Evolutionary conservation across 495 filamentous ascomycete species (phyloP).

Genomic region (Hyphodiscus hymeniophilus): DNA sequence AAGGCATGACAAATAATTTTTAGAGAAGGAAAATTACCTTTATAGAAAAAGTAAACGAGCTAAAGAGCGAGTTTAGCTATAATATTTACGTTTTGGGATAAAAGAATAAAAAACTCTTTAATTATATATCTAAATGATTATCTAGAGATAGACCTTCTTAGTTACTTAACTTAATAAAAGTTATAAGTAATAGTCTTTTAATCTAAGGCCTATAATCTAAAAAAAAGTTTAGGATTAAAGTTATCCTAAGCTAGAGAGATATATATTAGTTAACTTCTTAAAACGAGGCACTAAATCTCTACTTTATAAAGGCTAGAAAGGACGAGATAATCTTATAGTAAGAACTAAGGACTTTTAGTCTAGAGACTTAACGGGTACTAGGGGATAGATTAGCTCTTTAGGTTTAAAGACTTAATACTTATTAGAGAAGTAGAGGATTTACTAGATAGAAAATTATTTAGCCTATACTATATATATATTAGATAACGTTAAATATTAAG

Average conservation of each 20-base stretch:
- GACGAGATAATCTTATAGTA: constrained; percentile 11
- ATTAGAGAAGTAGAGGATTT: constrained; percentile 10
- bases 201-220: constrained; percentile 19
- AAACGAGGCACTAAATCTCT: constrained; percentile 18
- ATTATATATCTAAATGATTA: too few species aligned
- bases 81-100: constrained; percentile 17
- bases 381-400: constrained; percentile 7
- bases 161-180: constrained; percentile 15
- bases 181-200: constrained; percentile 13
- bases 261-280: constrained; percentile 17
- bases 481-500: constrained; percentile 7
- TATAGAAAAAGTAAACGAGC: constrained; percentile 19
- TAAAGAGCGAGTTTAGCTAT: constrained; percentile 18
- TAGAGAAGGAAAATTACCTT: constrained; percentile 18
- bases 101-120: constrained; percentile 18
- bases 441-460: constrained; percentile 15
- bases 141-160: constrained; percentile 18
- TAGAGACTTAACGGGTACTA: not conserved
- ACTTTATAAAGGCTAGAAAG: constrained; percentile 11
- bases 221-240: constrained; percentile 14
- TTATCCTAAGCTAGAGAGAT: constrained; percentile 15
- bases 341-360: constrained; percentile 8
- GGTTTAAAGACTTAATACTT: constrained; percentile 9
- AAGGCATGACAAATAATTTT: too few species aligned
- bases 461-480: constrained; percentile 10